A percentile compares a stretch with the other conserved stretches of the same genome.
phyloP scores from a whole-genome alignment of 148 eudicot species.

The Agrostemma githago region DNA sequence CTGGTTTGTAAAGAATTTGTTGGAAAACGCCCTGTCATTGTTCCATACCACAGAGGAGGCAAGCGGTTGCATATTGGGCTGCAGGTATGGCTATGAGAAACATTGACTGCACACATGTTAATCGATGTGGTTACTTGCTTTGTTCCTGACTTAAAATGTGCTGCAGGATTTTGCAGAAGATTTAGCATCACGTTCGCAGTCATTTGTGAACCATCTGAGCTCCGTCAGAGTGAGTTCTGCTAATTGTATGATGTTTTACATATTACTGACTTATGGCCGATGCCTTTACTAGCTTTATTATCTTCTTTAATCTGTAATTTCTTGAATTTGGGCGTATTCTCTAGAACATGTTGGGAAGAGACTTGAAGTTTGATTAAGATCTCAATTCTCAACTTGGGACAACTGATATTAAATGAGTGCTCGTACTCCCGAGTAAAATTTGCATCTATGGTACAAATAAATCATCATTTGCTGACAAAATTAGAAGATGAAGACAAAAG shows the following conservation, averaged over 20 bases:
- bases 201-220: slow-evolving; percentile 44
- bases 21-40: slow-evolving; percentile 69
- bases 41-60: slow-evolving; percentile 96
- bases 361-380: background rate
- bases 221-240: slow-evolving; percentile 51
- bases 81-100: slow-evolving; percentile 45
- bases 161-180: slow-evolving; percentile 84
- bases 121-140: background rate
- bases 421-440: background rate
- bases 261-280: background rate
- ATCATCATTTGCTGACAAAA: background rate
- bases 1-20: slow-evolving; percentile 77
- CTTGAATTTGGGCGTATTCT: background rate
- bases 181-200: slow-evolving; percentile 57
- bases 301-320: background rate
- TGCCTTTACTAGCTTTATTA: background rate
- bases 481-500: background rate
- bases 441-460: background rate
- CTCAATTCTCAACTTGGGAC: background rate
- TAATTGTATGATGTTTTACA: slow-evolving; percentile 2
- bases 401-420: background rate
- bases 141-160: slow-evolving; percentile 21
- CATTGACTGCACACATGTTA: background rate
- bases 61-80: slow-evolving; percentile 83
- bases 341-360: background rate